Percentiles rank a stretch among this genome's conserved stretches.
Evolutionary conservation across 1,284 basidiomycete genomes (phyloP).

Genomic region (Boletus nobilissimus): DNA sequence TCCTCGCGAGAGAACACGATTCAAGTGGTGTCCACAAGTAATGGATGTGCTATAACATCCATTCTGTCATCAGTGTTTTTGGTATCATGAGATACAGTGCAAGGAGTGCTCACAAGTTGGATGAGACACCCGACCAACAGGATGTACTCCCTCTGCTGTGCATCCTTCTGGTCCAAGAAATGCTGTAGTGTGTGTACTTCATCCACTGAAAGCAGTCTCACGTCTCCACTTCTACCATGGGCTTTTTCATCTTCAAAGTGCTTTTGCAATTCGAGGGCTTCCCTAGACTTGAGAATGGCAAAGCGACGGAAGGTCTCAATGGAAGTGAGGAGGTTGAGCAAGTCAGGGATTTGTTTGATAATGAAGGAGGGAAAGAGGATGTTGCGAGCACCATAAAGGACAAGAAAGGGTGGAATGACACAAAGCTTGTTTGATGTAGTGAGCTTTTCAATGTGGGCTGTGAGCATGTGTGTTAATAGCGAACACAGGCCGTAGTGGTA

Average conservation of each 20-base stretch:
- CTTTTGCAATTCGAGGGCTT: slow-evolving; percentile 49
- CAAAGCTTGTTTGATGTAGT: neutral
- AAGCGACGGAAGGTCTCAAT: slow-evolving; percentile 54
- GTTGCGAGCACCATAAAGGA: slow-evolving; percentile 52
- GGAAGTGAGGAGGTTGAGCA: slow-evolving; percentile 55
- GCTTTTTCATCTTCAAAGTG: slow-evolving; percentile 41
- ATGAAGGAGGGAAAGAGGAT: slow-evolving; percentile 52
- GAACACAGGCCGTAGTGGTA: neutral
- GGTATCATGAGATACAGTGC: neutral
- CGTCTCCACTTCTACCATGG: slow-evolving; percentile 7
- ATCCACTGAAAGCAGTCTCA: slow-evolving; percentile 32
- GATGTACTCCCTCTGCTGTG: slow-evolving; percentile 50
- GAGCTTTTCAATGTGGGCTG: slow-evolving; percentile 30
- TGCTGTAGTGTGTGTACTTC: slow-evolving; percentile 28
- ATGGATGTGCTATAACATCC: slow-evolving; percentile 48
- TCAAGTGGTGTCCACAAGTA: slow-evolving; percentile 48
- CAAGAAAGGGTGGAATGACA: slow-evolving; percentile 44
- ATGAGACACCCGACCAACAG: slow-evolving; percentile 45
- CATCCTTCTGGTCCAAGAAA: slow-evolving; percentile 29
- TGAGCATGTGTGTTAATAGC: neutral
- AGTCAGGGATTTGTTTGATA: slow-evolving; percentile 49
- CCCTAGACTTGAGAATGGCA: slow-evolving; percentile 42
- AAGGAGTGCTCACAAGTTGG: slow-evolving; percentile 28
- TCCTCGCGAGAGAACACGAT: slow-evolving; percentile 48
- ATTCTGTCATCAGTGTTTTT: neutral